Conservation (phyloP, 2,329 filamentous ascomycete species). For the Beauveria varroae region DNA sequence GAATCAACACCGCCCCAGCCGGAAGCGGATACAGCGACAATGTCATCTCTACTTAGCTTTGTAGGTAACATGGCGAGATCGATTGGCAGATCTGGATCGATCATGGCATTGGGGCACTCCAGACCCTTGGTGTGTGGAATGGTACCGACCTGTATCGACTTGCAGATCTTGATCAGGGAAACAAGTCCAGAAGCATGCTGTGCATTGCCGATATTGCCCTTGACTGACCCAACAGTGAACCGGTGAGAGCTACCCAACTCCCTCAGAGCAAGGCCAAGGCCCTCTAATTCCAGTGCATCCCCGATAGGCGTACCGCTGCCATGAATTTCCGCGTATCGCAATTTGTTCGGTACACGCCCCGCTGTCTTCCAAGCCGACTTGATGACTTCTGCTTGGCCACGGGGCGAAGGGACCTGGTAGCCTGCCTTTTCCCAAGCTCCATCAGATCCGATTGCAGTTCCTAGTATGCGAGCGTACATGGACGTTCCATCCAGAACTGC, state of each 20-base stretch:
- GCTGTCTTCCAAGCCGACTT: constrained; percentile 11
- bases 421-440: constrained; percentile 13
- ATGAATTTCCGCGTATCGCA: constrained; percentile 13
- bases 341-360: background rate
- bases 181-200: constrained; percentile 13
- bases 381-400: constrained; percentile 13
- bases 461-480: constrained; percentile 11
- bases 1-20: constrained; percentile 41
- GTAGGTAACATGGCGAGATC: constrained; percentile 3
- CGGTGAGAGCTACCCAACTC: background rate
- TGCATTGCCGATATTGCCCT: constrained; percentile 14
- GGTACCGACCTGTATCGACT: constrained; percentile 35
- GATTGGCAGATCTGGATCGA: constrained; percentile 7
- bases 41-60: background rate
- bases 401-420: background rate
- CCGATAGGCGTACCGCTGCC: constrained; percentile 14
- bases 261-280: constrained; percentile 8
- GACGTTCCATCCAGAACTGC: background rate
- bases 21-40: constrained; percentile 25
- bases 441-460: constrained; percentile 11
- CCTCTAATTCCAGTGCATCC: constrained; percentile 13
- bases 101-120: constrained; percentile 54
- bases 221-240: constrained; percentile 11
- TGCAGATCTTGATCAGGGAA: constrained; percentile 13
- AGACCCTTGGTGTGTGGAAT: constrained; percentile 59